phyloP scores from a whole-genome alignment of 1,284 basidiomycete genomes.

The Tranzscheliella williamsii region DNA sequence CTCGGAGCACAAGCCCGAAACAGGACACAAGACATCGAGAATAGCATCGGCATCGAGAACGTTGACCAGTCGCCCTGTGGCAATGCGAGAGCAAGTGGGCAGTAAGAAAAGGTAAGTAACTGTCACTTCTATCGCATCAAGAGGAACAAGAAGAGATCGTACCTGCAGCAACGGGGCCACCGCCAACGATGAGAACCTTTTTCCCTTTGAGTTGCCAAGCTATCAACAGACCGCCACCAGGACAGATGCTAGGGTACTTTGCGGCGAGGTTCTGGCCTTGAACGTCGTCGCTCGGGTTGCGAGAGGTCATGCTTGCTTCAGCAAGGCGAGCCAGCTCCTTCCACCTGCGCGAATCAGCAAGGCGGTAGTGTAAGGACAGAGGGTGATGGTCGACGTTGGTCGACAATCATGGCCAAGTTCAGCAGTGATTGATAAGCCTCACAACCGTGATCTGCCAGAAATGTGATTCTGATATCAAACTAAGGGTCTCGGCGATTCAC shows the following conservation, averaged over 20 bases:
- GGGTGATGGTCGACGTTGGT: too few species aligned
- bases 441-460: too few species aligned
- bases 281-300: slow-evolving; percentile 11
- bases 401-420: too few species aligned
- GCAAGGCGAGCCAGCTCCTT: too few species aligned
- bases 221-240: slow-evolving; percentile 74
- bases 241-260: slow-evolving; percentile 53
- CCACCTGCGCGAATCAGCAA: too few species aligned
- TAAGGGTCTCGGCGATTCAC: too few species aligned
- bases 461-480: too few species aligned
- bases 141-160: slow-evolving; percentile 1
- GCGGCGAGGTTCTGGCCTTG: slow-evolving; percentile 11
- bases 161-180: slow-evolving; percentile 81
- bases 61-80: slow-evolving; percentile 52
- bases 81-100: neutral
- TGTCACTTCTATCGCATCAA: too few species aligned
- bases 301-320: slow-evolving; percentile 41
- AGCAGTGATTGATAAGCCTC: too few species aligned
- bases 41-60: slow-evolving; percentile 57
- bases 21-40: slow-evolving; percentile 55
- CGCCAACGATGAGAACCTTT: slow-evolving; percentile 81
- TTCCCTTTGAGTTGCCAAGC: slow-evolving; percentile 85
- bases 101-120: neutral
- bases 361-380: too few species aligned
- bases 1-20: slow-evolving; percentile 51